phyloP scores from a whole-genome alignment of 2,329 filamentous ascomycete species.

The Paecilomyces variotii region DNA sequence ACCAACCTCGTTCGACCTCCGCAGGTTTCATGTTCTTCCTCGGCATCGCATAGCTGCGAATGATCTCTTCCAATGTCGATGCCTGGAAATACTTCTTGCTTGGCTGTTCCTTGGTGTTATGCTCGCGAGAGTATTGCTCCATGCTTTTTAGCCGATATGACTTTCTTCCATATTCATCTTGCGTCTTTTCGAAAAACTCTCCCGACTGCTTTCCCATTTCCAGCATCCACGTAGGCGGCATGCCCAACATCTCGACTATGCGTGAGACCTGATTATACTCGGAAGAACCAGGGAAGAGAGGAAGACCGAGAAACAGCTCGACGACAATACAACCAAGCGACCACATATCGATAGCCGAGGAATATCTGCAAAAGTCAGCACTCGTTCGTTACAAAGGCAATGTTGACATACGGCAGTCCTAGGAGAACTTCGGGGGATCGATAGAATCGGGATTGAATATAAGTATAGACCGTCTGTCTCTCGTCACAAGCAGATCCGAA shows the following conservation, averaged over 20 bases:
- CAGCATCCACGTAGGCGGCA: constrained; percentile 97
- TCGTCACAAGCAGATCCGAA: constrained; percentile 98
- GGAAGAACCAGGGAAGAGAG: constrained; percentile 91
- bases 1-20: constrained; percentile 87
- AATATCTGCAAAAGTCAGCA: constrained; percentile 52
- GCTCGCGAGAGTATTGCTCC: constrained; percentile 95
- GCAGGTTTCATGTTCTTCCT: constrained; percentile 98
- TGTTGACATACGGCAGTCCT: constrained; percentile 60
- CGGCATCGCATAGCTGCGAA: constrained; percentile 96
- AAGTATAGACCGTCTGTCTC: constrained; percentile 96
- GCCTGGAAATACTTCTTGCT: constrained; percentile 99
- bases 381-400: neutral
- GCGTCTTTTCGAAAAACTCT: constrained; percentile 90
- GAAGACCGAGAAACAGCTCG: constrained; percentile 88
- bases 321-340: constrained; percentile 97
- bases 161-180: constrained; percentile 85
- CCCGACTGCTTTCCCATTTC: constrained; percentile 97
- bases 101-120: constrained; percentile 93
- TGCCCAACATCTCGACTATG: constrained; percentile 95
- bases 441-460: constrained; percentile 98
- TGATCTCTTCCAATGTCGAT: constrained; percentile 89
- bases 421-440: constrained; percentile 91
- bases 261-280: constrained; percentile 98
- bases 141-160: constrained; percentile 91
- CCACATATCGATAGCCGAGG: constrained; percentile 99